Conservation (phyloP, 495 filamentous ascomycete genomes). For the Penicillium pulvis region DNA sequence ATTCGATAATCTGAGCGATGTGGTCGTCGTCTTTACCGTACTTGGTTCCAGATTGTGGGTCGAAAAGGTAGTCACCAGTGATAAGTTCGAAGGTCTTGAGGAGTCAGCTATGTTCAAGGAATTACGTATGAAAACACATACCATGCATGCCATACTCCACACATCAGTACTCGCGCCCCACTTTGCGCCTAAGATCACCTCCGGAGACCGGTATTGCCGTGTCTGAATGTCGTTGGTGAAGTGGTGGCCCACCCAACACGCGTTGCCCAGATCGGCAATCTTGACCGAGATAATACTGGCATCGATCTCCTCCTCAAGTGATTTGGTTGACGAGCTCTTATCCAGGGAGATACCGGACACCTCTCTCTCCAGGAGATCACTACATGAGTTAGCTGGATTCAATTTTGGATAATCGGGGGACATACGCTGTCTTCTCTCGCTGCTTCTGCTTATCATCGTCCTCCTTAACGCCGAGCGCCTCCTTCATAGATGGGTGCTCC, state of each 20-base stretch:
- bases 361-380: conserved; percentile 87
- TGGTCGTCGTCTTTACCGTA: conserved; percentile 99
- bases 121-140: conserved; percentile 40
- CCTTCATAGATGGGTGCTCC: conserved; percentile 59
- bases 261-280: conserved; percentile 97
- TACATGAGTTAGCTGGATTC: conserved; percentile 33
- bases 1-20: conserved; percentile 98
- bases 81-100: conserved; percentile 96
- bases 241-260: conserved; percentile 97
- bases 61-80: conserved; percentile 98
- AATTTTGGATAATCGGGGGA: conserved; percentile 12
- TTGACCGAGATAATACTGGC: conserved; percentile 92
- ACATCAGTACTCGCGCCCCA: conserved; percentile 99
- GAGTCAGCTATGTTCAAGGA: background rate
- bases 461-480: conserved; percentile 60
- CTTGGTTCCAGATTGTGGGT: conserved; percentile 97
- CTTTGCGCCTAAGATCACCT: conserved; percentile 95
- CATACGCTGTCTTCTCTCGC: conserved; percentile 93
- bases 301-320: conserved; percentile 51
- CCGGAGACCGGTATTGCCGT: conserved; percentile 93
- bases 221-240: conserved; percentile 99
- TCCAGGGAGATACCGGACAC: conserved; percentile 94
- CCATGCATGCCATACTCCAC: conserved; percentile 99
- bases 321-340: conserved; percentile 55
- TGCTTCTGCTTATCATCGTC: conserved; percentile 69